A percentile compares a stretch with the other conserved stretches of the same genome.
Conservation (phyloP, 2,329 filamentous ascomycete species). For the Clonostachys solani region DNA sequence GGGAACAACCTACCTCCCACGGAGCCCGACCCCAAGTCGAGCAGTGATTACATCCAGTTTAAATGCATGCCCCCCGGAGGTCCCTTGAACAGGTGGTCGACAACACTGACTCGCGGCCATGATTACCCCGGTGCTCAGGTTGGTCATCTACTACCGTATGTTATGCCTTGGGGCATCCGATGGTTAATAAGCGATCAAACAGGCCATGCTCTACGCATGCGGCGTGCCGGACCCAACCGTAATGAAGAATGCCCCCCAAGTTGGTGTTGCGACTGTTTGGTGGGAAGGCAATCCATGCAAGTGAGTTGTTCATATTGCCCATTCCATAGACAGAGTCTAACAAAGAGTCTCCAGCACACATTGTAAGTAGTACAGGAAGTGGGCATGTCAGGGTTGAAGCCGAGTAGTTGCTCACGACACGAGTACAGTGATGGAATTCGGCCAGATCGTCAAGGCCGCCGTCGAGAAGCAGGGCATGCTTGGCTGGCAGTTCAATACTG, state of each 20-base stretch:
- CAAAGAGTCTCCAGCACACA: constrained; percentile 24
- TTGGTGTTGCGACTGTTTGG: constrained; percentile 90
- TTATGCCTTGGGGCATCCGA: not conserved
- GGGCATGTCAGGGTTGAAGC: not conserved
- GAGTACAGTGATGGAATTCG: constrained; percentile 71
- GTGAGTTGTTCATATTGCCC: constrained; percentile 41
- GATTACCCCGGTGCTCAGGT: constrained; percentile 91
- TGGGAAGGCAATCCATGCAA: constrained; percentile 99
- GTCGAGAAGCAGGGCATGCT: constrained; percentile 82
- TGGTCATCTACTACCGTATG: constrained; percentile 10
- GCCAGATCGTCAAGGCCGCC: constrained; percentile 79
- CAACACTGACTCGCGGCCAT: constrained; percentile 76
- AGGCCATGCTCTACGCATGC: constrained; percentile 94
- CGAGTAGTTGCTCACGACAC: not conserved
- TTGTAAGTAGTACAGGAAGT: constrained; percentile 21
- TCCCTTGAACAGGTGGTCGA: constrained; percentile 78
- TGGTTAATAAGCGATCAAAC: constrained; percentile 3
- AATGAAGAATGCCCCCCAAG: constrained; percentile 88
- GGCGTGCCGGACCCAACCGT: constrained; percentile 77
- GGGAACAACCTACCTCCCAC: constrained; percentile 11
- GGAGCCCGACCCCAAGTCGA: constrained; percentile 35
- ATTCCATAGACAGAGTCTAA: not conserved
- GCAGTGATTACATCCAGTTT: constrained; percentile 50
- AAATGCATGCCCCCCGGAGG: constrained; percentile 45
- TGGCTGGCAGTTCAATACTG: constrained; percentile 90